Evolutionary conservation across 176 grass and related monocot species (phyloP).

Genomic region (Aegilops tauschii): DNA sequence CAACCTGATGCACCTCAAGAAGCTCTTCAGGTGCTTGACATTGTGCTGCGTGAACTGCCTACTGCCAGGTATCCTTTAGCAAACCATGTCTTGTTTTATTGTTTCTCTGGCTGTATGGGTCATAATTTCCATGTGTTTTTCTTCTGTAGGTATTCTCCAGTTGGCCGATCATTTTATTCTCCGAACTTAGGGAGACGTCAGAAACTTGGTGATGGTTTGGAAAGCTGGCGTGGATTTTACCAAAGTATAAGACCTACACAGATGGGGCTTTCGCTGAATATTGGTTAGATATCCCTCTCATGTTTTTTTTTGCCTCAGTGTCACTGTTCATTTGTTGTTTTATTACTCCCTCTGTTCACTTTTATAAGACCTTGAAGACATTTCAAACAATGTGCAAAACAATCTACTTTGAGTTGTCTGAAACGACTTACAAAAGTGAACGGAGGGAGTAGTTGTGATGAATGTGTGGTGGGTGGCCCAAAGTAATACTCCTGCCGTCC

Average conservation of each 20-base stretch:
- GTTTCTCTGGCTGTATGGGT: not conserved
- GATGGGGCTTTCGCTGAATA: slow-evolving; percentile 94
- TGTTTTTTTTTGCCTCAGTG: not conserved
- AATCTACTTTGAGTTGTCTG: too few relatives aligned
- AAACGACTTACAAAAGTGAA: too few relatives aligned
- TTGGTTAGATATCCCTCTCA: slow-evolving; percentile 48
- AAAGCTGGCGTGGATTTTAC: slow-evolving; percentile 95
- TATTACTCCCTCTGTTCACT: not conserved
- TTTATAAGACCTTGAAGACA: too few relatives aligned
- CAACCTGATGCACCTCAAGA: slow-evolving; percentile 94
- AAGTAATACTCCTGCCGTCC: not conserved
- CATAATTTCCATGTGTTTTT: not conserved
- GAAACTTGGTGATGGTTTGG: slow-evolving; percentile 83
- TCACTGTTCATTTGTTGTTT: not conserved
- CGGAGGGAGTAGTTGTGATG: not conserved
- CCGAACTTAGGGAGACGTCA: slow-evolving; percentile 83
- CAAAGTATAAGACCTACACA: slow-evolving; percentile 93
- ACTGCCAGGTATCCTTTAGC: slow-evolving; percentile 58
- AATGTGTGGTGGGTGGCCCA: not conserved
- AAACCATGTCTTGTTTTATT: not conserved
- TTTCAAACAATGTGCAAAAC: too few relatives aligned
- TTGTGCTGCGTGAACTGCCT: slow-evolving; percentile 88
- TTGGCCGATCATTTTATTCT: slow-evolving; percentile 88
- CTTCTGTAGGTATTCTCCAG: slow-evolving; percentile 67
- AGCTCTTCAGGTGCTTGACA: slow-evolving; percentile 96